These are phyloP conservation scores for Termitomyces sp. DNA, from an alignment of 768 basidiomycete genomes.

Conservation along the genomic window DNA sequence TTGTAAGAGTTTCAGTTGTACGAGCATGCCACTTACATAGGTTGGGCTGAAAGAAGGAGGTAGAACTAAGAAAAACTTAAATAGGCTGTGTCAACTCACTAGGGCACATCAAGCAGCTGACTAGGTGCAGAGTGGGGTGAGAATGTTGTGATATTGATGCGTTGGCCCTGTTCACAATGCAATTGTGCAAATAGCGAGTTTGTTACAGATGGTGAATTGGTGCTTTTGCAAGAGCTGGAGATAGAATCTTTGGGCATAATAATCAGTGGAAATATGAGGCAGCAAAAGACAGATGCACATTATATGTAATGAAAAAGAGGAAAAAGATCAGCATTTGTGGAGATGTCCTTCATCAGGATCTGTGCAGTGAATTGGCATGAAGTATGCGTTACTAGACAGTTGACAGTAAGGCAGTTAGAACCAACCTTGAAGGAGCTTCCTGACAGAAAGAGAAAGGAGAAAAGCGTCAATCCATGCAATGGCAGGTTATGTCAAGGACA, in stretches of 20 bases:
- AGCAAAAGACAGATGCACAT: background rate
- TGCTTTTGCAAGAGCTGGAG: too few species aligned
- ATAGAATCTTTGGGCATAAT: background rate
- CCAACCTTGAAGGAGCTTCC: background rate
- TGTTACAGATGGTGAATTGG: background rate
- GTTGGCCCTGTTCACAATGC: background rate
- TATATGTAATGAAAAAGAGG: background rate
- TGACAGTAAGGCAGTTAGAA: background rate
- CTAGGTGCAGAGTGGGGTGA: background rate
- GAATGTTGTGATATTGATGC: background rate
- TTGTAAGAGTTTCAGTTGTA: background rate
- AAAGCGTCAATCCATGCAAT: background rate
- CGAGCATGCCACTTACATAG: background rate
- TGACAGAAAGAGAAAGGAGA: background rate
- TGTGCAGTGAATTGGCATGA: background rate
- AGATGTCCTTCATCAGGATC: background rate
- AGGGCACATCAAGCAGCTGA: background rate
- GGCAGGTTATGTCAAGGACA: background rate
- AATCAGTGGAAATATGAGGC: background rate
- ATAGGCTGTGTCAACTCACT: background rate
- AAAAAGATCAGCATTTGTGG: background rate
- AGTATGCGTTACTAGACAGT: background rate
- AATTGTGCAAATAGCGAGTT: background rate
- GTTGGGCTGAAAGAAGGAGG: background rate
- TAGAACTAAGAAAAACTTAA: background rate